These are phyloP conservation scores for Adansonia digitata DNA, from an alignment of 345 rosid genomes.

Conservation along the genomic window DNA sequence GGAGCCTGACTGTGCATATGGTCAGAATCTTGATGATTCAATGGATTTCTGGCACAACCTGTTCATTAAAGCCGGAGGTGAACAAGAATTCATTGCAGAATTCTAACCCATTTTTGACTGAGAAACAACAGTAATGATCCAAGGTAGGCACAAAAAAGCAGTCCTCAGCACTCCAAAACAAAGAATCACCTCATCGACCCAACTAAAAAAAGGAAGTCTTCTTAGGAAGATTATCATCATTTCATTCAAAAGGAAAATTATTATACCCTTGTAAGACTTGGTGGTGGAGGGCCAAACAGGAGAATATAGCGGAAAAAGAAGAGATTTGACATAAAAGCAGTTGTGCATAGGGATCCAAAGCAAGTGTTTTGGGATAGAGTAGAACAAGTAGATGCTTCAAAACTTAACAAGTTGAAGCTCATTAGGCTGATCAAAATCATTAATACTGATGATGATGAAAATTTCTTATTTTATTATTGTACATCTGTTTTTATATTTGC, in stretches of 20 bases:
- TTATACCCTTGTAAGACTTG: background rate
- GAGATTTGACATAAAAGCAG: background rate
- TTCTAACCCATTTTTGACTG: slow-evolving; percentile 10
- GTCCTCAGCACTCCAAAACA: background rate
- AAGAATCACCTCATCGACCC: slow-evolving; percentile 5
- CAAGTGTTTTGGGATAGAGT: background rate
- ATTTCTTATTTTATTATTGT: background rate
- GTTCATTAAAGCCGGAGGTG: slow-evolving; percentile 41
- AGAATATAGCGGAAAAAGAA: background rate
- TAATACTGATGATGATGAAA: background rate
- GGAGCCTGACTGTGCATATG: slow-evolving; percentile 9
- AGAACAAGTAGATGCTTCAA: background rate
- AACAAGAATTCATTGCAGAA: slow-evolving; percentile 22
- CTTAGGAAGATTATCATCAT: background rate
- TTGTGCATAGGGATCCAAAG: background rate
- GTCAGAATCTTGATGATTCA: slow-evolving; percentile 25
- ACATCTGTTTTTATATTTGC: background rate
- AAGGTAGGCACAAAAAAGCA: background rate
- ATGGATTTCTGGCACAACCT: slow-evolving; percentile 69
- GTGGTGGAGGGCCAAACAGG: background rate
- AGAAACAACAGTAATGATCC: background rate
- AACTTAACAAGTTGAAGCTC: background rate
- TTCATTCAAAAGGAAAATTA: background rate
- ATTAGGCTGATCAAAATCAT: background rate
- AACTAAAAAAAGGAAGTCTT: background rate